Evolutionary conservation across 2,329 filamentous ascomycete genomes (phyloP).

Genomic region (Beauveria scarabaeidicola): DNA sequence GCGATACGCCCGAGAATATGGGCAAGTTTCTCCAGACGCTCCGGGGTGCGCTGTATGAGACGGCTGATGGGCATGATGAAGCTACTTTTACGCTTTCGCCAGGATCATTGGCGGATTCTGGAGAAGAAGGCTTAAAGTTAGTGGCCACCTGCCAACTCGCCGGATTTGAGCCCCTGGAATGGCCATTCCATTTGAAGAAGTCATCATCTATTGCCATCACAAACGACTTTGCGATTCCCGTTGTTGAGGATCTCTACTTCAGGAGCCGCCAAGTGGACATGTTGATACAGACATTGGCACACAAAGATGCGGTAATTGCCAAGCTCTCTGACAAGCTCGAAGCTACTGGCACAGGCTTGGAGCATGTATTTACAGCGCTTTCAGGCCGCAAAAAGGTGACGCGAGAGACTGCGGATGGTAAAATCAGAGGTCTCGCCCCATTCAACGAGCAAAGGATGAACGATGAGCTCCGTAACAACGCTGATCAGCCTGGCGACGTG

Average conservation of each 20-base stretch:
- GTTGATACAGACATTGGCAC: constrained; percentile 33
- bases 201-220: constrained; percentile 33
- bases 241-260: constrained; percentile 38
- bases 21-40: constrained; percentile 58
- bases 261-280: constrained; percentile 32
- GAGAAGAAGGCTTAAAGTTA: constrained; percentile 38
- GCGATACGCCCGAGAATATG: constrained; percentile 59
- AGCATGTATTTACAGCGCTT: constrained; percentile 44
- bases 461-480: constrained; percentile 17
- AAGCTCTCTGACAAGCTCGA: constrained; percentile 48
- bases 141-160: constrained; percentile 53
- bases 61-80: constrained; percentile 31
- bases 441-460: constrained; percentile 37
- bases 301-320: constrained; percentile 44
- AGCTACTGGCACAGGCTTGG: constrained; percentile 40
- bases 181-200: constrained; percentile 52
- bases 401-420: constrained; percentile 36
- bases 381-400: constrained; percentile 39
- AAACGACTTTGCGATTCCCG: constrained; percentile 42
- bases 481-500: constrained; percentile 23
- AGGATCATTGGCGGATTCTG: constrained; percentile 23
- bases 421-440: constrained; percentile 42
- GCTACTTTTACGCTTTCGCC: constrained; percentile 37
- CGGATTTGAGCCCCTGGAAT: constrained; percentile 54
- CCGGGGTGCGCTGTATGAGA: constrained; percentile 40